Percentiles rank a stretch among this genome's conserved stretches.
Conservation (phyloP, 495 filamentous ascomycete genomes). For the Opeltia flavorubescens region DNA sequence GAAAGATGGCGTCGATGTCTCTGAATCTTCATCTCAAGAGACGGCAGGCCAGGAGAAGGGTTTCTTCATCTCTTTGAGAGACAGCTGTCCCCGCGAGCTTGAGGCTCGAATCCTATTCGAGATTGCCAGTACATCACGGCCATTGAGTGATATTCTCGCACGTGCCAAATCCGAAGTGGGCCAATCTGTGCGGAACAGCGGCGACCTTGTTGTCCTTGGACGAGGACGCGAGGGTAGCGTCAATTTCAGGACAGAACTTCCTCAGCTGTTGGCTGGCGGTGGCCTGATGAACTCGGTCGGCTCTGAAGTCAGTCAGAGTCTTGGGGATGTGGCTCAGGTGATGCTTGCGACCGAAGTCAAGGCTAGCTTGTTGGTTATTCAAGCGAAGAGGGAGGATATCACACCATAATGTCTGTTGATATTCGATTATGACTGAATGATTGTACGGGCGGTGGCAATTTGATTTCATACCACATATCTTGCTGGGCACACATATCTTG, state of each 20-base stretch:
- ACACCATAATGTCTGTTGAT: too few species aligned
- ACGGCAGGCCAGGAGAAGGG: constrained; percentile 31
- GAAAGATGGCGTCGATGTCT: constrained; percentile 18
- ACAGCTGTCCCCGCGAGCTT: constrained; percentile 45
- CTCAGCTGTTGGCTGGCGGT: not conserved
- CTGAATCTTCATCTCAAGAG: constrained; percentile 2
- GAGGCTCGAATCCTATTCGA: constrained; percentile 46
- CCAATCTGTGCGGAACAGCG: constrained; percentile 49
- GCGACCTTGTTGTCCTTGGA: constrained; percentile 68
- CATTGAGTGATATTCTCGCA: constrained; percentile 8
- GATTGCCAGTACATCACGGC: not conserved
- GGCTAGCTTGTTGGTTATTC: constrained; percentile 67
- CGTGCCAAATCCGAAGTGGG: constrained; percentile 45
- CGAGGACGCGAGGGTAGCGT: constrained; percentile 26
- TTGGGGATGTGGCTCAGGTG: constrained; percentile 56
- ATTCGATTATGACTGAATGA: too few species aligned
- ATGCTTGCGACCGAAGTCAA: constrained; percentile 45
- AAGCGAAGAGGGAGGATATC: constrained; percentile 36
- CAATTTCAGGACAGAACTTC: not conserved
- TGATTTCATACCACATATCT: too few species aligned
- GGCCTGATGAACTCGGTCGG: constrained; percentile 18
- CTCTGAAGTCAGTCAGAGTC: constrained; percentile 38
- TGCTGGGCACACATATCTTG: too few species aligned
- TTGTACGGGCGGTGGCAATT: too few species aligned
- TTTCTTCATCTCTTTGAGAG: constrained; percentile 49